phyloP scores from a whole-genome alignment of 2,329 filamentous ascomycete species.

The Simplicillium aogashimaense region DNA sequence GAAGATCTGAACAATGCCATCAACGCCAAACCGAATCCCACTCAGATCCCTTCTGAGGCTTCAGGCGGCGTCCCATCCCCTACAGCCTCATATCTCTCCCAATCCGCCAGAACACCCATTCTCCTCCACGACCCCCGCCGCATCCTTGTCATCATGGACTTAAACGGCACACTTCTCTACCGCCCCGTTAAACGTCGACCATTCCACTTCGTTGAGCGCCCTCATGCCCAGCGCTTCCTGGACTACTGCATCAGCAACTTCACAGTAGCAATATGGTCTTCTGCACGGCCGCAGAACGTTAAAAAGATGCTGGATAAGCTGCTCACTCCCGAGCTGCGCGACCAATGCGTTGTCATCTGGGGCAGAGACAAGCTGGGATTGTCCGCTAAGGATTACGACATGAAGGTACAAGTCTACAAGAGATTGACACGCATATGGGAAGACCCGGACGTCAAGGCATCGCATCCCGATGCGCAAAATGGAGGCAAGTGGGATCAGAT shows the following conservation, averaged over 20 bases:
- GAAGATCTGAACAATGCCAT: no score
- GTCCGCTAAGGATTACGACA: constrained; percentile 49
- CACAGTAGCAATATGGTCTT: constrained; percentile 84
- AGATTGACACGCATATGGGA: constrained; percentile 65
- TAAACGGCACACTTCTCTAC: constrained; percentile 83
- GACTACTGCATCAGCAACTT: constrained; percentile 65
- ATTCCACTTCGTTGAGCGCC: constrained; percentile 53
- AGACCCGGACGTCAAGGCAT: constrained; percentile 28
- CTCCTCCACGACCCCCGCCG: constrained; percentile 38
- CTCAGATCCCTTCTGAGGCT: no score
- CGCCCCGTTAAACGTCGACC: constrained; percentile 45
- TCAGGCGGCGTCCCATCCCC: constrained; percentile 55
- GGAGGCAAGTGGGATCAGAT: constrained; percentile 59
- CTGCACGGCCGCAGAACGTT: constrained; percentile 67
- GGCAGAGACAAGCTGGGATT: constrained; percentile 68
- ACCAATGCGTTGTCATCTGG: constrained; percentile 61
- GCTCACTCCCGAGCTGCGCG: constrained; percentile 42
- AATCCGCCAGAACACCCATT: constrained; percentile 34
- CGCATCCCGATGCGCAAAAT: constrained; percentile 30
- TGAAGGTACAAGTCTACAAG: constrained; percentile 83
- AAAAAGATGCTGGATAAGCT: constrained; percentile 54
- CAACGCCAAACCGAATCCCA: no score
- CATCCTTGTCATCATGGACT: constrained; percentile 77
- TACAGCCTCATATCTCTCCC: constrained; percentile 47
- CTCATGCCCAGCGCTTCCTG: constrained; percentile 60